Base-by-base conservation (phyloP, 2,329 filamentous ascomycete genomes). In the Ceratocystis smalleyi region DNA sequence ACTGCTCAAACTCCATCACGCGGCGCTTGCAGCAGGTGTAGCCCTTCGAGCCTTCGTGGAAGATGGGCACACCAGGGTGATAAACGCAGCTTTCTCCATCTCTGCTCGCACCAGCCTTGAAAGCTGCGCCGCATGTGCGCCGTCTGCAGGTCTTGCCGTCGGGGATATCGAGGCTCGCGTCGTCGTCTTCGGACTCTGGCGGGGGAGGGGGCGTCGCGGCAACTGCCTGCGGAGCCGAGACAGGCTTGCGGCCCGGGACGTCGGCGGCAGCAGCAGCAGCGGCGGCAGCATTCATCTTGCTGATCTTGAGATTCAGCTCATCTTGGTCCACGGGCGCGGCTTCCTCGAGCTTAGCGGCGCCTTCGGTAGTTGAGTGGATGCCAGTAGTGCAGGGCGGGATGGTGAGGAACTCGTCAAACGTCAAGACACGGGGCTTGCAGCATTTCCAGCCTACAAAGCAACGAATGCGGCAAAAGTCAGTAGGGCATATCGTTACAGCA, bases 11-110 rank as follows among this genome's bases (percentile, higher is more conserved):
- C 73, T 99, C 94, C 66, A 99, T 77, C 65, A 99, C 94, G 45
- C 91, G 83, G 70, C 90, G 81, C 82, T 97, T 97, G 77, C 94
- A 99, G 79, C 94, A 99, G 66, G 85, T 91, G 81, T 94, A 99
- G 1, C 94, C 94, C 78, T 99, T 99, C 77, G 89, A 95, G 43
- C 94, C 94, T 77, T 99, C 94, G 74, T 99, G 94, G 77, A 99
- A 99, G 69, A 99, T 86, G 27, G 94, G 89, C 24, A 82, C 83
- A 3, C 94, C 94, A 0, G 94, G 91, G 75, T 99, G 94, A 72
- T 95, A 86, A 59, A 89, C 80, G 73, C 94, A 99, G 67, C 83
- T 79, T 77, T 96, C 91, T 0, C 79, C 82, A 40, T 87, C 83
- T 68, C 88, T 78, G 43, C 77, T 74, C 54, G 77, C 72, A 0